Evolutionary conservation across 345 rosid species (phyloP), one percentile per base, ranked within the genome.

Genomic region (Eucalyptus urophylla): DNA sequence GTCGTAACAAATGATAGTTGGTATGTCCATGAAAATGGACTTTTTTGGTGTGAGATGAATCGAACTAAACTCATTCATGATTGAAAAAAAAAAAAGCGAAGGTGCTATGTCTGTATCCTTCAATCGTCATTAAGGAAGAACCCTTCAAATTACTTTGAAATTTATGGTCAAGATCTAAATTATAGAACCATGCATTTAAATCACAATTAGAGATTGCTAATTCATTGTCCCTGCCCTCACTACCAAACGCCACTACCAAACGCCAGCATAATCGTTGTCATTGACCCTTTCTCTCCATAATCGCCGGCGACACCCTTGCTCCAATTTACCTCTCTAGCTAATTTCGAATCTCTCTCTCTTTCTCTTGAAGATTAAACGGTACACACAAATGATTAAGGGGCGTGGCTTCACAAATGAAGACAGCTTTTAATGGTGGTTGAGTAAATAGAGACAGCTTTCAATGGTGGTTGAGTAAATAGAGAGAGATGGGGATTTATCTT

Each of bases 1-100:
- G 8, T 29, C 0, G 0, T 62, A 3, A 62, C 1, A 13, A 27
- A 29, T 29, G 0, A 29, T 6, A 4, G 9, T 62, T 29, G 8
- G 1, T 13, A 29, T 29, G 17, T 62, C 33, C 3, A 62, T 29
- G 1, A 16, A 65, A 67, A n/a, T 31, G 3, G 19, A 33, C 1
- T 31, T n/a, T 67, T 65, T 7, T 15, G 11, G 7, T 67, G 33
- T 67, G 76, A 67, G 76, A 67, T n/a, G 1, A 33, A 67, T 27
- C 1, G 11, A 67, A 67, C 40, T 67, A 62, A 67, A 67, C 40
- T 67, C 40, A 67, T 67, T 67, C 4, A 67, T 1, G 11, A 8
- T 56, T 56, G 25, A 8, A 8, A 33, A 31, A 33, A 33, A 5
- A 19, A 1, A 37, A 31, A 1, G 2, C 14, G 0, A 33, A 33